Conservation (phyloP, 1,284 basidiomycete species). For the Ustilago shanxiensis region DNA sequence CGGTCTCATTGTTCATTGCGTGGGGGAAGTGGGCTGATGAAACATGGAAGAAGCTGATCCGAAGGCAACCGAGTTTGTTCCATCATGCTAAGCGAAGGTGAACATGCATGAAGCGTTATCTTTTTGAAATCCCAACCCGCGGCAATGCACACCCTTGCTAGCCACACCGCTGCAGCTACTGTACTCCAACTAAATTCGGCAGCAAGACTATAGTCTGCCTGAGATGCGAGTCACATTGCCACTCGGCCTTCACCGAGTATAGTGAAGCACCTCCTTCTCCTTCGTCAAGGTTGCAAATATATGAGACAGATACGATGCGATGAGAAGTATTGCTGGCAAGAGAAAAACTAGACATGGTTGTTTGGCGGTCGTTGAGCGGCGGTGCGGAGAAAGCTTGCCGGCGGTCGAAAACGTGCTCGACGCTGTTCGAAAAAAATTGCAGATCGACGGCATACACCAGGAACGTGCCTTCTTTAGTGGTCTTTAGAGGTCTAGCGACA, state of each 20-base stretch:
- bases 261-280: no score
- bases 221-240: not conserved
- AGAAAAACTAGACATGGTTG: not conserved
- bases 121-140: not conserved
- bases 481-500: not conserved
- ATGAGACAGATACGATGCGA: no score
- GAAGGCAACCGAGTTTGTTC: constrained; percentile 8
- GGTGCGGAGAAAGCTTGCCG: not conserved
- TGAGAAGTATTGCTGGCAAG: no score
- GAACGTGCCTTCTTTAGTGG: not conserved
- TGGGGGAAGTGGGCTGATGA: not conserved
- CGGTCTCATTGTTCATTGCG: not conserved
- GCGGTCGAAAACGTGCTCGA: constrained; percentile 12
- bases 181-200: not conserved
- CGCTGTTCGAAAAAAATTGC: not conserved
- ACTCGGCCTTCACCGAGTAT: not conserved
- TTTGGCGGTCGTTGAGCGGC: not conserved
- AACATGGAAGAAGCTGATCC: constrained; percentile 26
- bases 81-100: constrained; percentile 19
- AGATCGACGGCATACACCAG: constrained; percentile 1
- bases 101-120: constrained; percentile 21
- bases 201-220: not conserved
- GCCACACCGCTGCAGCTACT: not conserved
- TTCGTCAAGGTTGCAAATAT: no score
- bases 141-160: constrained; percentile 1